Percentiles rank a stretch among this genome's conserved stretches.
These are phyloP conservation scores for Phaeosphaeriaceae sp. DNA, from an alignment of 2,329 filamentous ascomycete species.

Conservation along the genomic window DNA sequence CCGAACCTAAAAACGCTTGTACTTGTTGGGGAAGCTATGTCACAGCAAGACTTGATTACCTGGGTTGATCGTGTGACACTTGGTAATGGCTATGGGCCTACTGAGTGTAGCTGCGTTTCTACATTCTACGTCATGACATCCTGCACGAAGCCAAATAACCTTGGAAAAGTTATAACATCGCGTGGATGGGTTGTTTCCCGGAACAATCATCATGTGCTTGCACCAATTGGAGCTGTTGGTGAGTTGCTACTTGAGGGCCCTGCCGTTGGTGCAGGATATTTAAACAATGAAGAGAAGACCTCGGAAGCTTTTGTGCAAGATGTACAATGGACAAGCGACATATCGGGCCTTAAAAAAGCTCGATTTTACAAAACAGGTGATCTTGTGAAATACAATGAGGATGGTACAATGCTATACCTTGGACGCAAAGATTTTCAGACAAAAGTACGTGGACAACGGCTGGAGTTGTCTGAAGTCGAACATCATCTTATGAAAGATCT, in stretches of 20 bases:
- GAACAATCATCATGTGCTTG: constrained; percentile 41
- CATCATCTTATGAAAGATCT: constrained; percentile 47
- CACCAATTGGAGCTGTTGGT: constrained; percentile 49
- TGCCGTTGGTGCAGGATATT: constrained; percentile 37
- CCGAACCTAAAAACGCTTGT: constrained; percentile 34
- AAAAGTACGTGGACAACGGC: constrained; percentile 52
- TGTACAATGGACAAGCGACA: constrained; percentile 27
- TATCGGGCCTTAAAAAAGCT: background rate
- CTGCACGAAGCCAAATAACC: constrained; percentile 39
- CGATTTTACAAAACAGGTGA: constrained; percentile 47
- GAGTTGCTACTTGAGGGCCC: constrained; percentile 52
- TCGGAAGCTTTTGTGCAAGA: constrained; percentile 29
- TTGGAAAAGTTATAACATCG: constrained; percentile 41
- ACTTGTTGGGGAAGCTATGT: constrained; percentile 43
- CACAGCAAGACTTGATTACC: constrained; percentile 40
- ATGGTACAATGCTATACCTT: constrained; percentile 43
- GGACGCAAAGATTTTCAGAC: constrained; percentile 43
- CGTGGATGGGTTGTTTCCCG: constrained; percentile 49
- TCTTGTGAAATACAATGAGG: constrained; percentile 44
- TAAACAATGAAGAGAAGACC: constrained; percentile 42
- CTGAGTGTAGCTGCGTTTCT: constrained; percentile 46
- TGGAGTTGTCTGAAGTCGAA: constrained; percentile 56
- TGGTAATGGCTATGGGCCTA: constrained; percentile 50
- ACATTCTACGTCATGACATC: constrained; percentile 40
- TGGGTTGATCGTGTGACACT: constrained; percentile 47